Base-by-base conservation (phyloP, 1,139 yeast species). In the Zygosaccharomyces pseudobailii region DNA sequence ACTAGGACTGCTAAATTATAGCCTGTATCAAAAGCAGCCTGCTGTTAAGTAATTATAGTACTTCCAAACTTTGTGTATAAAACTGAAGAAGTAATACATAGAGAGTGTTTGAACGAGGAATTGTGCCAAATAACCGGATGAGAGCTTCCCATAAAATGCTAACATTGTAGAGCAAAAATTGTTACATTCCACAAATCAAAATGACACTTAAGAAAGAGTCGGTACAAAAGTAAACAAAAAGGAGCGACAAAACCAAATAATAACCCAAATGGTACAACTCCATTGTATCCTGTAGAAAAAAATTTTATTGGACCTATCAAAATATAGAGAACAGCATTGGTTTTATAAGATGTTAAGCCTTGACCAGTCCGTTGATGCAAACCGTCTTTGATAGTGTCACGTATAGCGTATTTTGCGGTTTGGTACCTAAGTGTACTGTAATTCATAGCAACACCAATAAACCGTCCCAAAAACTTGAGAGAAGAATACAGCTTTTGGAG, bases 341-440 rank as follows among this genome's bases (percentile, higher is more conserved):
- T 72, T 53, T 75, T 74, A 49, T 67, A 68, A 13, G 67, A 61
- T 31, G 68, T 65, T 27, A 75, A 66, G 5, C 65, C 55, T 52
- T 75, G 80, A 3, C 78, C 79, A 1, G 79, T 75, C 80, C 80
- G 76, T 56, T 76, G 80, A 52, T 74, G 75, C 24, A 75, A 59
- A 0, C 78, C 52, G 76, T 80, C 1, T 50, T 57, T 36, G 60
- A 57, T 1, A n/a, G 58, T 52, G 0, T 79, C 79, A n/a, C 59
- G 58, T 36, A 47, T 57, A 75, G 3, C 67, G 72, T 42, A 66
- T 50, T 51, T 75, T 76, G 22, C 71, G 61, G 3, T 54, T 51
- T 35, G 75, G 53, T 10, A 76, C 79, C 70, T 63, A 38, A 75
- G 60, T 1, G 78, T 74, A n/a, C 69, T 41, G 53, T 74, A n/a